Evolutionary conservation across 371 early-diverging fungal genomes (phyloP).

Genomic region (Lichtheimia ramosa): DNA sequence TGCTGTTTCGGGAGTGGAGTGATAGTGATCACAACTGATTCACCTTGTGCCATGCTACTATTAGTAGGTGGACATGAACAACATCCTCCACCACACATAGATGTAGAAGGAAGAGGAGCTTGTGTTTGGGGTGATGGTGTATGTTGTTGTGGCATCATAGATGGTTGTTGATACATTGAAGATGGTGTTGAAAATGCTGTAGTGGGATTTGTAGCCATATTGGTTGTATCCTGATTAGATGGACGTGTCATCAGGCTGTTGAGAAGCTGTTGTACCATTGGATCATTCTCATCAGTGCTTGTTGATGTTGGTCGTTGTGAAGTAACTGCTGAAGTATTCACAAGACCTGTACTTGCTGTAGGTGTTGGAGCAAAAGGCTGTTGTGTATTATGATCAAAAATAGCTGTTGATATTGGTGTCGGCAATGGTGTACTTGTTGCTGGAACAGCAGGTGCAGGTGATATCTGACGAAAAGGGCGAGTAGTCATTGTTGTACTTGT

Average conservation of each 20-base stretch:
- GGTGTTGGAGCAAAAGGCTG: background rate
- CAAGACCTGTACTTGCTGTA: background rate
- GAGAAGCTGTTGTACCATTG: no score
- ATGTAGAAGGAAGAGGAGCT: background rate
- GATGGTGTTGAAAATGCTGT: background rate
- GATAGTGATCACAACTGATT: conserved; percentile 48
- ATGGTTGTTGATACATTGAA: conserved; percentile 8
- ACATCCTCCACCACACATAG: conserved; percentile 5
- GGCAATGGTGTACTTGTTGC: background rate
- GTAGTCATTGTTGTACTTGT: background rate
- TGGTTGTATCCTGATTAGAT: background rate
- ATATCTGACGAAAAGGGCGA: background rate
- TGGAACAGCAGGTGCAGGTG: background rate
- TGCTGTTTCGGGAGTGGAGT: conserved; percentile 31
- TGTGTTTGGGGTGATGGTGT: conserved; percentile 2
- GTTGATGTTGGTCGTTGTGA: background rate
- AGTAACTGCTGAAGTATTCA: background rate
- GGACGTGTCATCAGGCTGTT: no score
- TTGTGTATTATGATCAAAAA: no score
- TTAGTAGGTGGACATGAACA: conserved; percentile 21
- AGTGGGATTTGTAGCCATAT: background rate
- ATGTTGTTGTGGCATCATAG: conserved; percentile 10
- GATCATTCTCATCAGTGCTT: no score
- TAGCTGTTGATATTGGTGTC: background rate
- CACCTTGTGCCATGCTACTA: conserved; percentile 11